These are phyloP conservation scores for Penicillium cosmopolitanum DNA, from an alignment of 495 filamentous ascomycete genomes.

Conservation along the genomic window DNA sequence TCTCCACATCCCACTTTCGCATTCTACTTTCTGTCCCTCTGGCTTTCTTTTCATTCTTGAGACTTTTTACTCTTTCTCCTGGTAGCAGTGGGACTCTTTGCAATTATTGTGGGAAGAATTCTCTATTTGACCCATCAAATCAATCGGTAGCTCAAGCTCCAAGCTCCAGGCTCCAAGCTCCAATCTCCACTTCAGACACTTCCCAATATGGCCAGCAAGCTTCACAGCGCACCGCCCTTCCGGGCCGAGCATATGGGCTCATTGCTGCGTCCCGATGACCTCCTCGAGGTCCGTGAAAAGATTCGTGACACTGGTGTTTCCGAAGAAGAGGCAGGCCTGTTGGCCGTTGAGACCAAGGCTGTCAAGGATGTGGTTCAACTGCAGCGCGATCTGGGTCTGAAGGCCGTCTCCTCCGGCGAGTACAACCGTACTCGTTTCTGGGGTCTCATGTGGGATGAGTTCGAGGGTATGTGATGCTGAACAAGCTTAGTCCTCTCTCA, in stretches of 20 bases:
- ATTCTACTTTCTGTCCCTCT: background rate
- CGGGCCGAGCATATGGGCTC: slow-evolving; percentile 76
- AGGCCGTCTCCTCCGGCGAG: slow-evolving; percentile 69
- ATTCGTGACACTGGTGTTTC: slow-evolving; percentile 51
- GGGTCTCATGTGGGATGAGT: slow-evolving; percentile 69
- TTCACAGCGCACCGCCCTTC: slow-evolving; percentile 58
- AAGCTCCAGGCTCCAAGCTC: background rate
- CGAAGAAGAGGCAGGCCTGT: slow-evolving; percentile 41
- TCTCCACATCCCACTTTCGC: background rate
- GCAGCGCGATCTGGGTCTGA: slow-evolving; percentile 64
- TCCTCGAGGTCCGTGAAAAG: slow-evolving; percentile 58
- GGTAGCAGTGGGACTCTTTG: slow-evolving; percentile 1
- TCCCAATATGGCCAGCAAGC: slow-evolving; percentile 24
- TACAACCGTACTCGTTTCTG: slow-evolving; percentile 56
- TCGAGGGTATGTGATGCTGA: slow-evolving; percentile 53
- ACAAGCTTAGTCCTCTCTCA: background rate
- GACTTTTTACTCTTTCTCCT: background rate
- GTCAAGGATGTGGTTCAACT: slow-evolving; percentile 63
- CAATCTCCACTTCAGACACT: slow-evolving; percentile 3
- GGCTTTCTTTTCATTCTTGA: background rate
- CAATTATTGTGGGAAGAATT: background rate
- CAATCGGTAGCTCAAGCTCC: background rate
- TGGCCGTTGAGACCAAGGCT: slow-evolving; percentile 57
- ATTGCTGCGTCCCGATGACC: slow-evolving; percentile 63
- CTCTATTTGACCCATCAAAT: background rate